Conservation (phyloP, 2,329 filamentous ascomycete species). For the Pseudogymnoascus sp. region DNA sequence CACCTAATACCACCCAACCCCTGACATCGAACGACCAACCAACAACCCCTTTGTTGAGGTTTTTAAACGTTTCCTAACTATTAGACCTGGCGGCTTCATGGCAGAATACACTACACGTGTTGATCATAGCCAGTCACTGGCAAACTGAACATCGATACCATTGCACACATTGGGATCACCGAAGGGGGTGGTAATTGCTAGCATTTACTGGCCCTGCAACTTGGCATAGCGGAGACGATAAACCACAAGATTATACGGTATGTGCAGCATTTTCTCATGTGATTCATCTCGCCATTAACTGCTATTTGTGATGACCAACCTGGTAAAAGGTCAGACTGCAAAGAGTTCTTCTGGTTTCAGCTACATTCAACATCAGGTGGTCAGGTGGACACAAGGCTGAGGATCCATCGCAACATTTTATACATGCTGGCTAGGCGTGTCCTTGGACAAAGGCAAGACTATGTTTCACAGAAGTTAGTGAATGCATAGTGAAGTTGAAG, state of each 20-base stretch:
- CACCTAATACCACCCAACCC: background rate
- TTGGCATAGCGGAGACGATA: background rate
- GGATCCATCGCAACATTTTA: constrained; percentile 18
- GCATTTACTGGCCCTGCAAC: background rate
- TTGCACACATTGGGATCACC: background rate
- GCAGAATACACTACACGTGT: background rate
- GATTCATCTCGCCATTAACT: background rate
- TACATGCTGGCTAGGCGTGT: constrained; percentile 17
- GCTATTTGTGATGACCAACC: constrained; percentile 42
- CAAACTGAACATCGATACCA: background rate
- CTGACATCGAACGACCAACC: background rate
- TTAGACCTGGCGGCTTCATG: background rate
- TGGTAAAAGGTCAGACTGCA: constrained; percentile 60
- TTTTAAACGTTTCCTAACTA: background rate
- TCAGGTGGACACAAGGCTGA: constrained; percentile 14
- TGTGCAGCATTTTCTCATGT: constrained; percentile 8
- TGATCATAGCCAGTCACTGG: background rate
- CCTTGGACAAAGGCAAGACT: constrained; percentile 25
- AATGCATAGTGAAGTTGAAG: constrained; percentile 21
- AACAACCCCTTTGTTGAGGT: background rate
- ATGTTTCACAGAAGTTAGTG: constrained; percentile 22
- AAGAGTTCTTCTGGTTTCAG: constrained; percentile 39
- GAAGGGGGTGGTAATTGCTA: background rate
- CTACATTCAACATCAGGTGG: constrained; percentile 15
- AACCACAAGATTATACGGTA: constrained; percentile 5